These are phyloP conservation scores for Reutealis trisperma DNA, from an alignment of 345 rosid species.

Conservation along the genomic window DNA sequence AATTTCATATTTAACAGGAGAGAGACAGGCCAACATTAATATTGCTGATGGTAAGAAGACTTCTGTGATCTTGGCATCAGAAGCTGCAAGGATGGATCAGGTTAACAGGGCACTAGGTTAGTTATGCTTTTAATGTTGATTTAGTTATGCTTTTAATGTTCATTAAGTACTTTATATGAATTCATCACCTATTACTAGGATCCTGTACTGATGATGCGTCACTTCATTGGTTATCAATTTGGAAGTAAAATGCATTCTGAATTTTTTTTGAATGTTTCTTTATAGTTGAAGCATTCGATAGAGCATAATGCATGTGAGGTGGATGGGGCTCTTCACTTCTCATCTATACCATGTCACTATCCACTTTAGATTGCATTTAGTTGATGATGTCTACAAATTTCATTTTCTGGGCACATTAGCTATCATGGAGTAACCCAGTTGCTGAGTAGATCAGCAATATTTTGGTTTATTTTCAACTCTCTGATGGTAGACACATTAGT, in stretches of 20 bases:
- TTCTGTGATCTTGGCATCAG: slow-evolving; percentile 22
- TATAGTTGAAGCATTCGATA: not conserved
- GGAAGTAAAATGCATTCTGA: not conserved
- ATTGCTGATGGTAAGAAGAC: slow-evolving; percentile 85
- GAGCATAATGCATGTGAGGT: not conserved
- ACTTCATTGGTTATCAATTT: not conserved
- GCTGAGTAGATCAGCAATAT: not conserved
- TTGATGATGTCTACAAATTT: not conserved
- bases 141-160: slow-evolving; percentile 20
- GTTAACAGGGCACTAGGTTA: slow-evolving; percentile 64
- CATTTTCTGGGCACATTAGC: not conserved
- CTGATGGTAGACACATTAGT: not conserved
- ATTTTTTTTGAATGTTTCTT: not conserved
- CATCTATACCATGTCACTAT: not conserved
- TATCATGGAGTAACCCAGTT: not conserved
- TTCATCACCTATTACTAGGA: not conserved
- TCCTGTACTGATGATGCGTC: not conserved
- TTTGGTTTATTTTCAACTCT: too few relatives aligned
- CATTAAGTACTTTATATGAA: not conserved
- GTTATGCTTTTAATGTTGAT: slow-evolving; percentile 38
- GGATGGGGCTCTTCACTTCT: not conserved
- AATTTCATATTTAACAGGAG: slow-evolving; percentile 41
- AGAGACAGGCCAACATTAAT: slow-evolving; percentile 67
- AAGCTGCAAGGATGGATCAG: slow-evolving; percentile 64
- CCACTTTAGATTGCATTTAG: not conserved